Conservation (phyloP, 164 flowering plant genomes). For the Vitis amurensis region DNA sequence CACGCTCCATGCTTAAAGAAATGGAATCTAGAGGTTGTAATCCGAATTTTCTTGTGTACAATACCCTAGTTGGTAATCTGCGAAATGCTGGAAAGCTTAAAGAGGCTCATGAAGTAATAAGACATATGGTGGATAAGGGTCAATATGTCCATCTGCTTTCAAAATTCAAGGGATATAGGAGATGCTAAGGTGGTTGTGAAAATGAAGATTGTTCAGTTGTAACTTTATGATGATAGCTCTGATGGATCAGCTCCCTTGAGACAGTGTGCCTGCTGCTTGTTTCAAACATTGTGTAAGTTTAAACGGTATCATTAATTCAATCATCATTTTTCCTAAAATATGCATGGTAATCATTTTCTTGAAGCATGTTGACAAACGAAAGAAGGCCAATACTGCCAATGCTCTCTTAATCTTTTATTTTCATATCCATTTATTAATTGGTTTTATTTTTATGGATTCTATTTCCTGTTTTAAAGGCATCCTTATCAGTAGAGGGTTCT, state of each 20-base stretch:
- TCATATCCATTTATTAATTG: too few species aligned
- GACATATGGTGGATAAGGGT: conserved; percentile 68
- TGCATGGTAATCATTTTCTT: too few species aligned
- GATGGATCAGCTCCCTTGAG: conserved; percentile 1
- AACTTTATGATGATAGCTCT: background rate
- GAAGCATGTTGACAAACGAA: too few species aligned
- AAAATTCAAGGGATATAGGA: conserved; percentile 54
- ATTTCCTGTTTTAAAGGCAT: too few species aligned
- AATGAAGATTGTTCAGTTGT: background rate
- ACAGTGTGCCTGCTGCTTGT: conserved; percentile 4
- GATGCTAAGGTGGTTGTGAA: conserved; percentile 28
- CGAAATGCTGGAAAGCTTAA: conserved; percentile 69
- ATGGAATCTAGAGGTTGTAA: conserved; percentile 84
- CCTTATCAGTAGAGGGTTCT: too few species aligned
- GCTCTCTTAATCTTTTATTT: too few species aligned
- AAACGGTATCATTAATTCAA: background rate
- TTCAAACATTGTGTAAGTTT: background rate
- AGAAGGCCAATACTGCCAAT: too few species aligned
- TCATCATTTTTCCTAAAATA: too few species aligned
- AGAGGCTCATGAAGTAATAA: conserved; percentile 68
- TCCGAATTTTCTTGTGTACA: conserved; percentile 85
- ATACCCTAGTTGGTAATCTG: conserved; percentile 63
- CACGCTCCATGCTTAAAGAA: conserved; percentile 63
- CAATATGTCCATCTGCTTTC: conserved; percentile 52
- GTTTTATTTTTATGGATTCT: too few species aligned